These are phyloP conservation scores for Glycyrrhiza uralensis DNA, from an alignment of 306 rosid species.

Conservation along the genomic window DNA sequence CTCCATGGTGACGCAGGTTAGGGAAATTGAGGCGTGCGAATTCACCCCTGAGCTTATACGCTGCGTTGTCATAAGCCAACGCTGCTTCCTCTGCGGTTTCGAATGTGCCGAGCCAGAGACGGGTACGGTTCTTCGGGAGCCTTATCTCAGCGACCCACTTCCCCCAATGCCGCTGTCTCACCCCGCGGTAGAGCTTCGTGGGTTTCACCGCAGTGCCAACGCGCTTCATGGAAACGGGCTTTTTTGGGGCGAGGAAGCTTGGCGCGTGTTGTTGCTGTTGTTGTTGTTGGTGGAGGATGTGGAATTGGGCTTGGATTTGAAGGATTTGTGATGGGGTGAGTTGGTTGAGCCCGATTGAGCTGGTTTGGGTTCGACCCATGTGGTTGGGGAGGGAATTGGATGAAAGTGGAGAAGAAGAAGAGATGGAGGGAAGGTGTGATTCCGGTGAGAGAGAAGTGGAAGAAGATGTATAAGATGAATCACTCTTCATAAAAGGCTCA, in stretches of 20 bases:
- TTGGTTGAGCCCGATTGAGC: slow-evolving; percentile 62
- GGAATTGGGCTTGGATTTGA: slow-evolving; percentile 74
- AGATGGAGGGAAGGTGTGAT: neutral
- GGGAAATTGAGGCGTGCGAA: slow-evolving; percentile 85
- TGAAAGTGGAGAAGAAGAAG: neutral
- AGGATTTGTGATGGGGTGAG: slow-evolving; percentile 72
- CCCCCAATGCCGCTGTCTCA: slow-evolving; percentile 94
- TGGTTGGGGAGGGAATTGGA: slow-evolving; percentile 22
- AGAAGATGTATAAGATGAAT: slow-evolving; percentile 29
- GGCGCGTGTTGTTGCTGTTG: slow-evolving; percentile 5
- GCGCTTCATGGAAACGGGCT: slow-evolving; percentile 64
- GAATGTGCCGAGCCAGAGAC: slow-evolving; percentile 97
- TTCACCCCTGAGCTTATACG: slow-evolving; percentile 85
- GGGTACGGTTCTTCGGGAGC: slow-evolving; percentile 84
- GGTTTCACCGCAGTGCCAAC: slow-evolving; percentile 41
- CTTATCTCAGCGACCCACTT: slow-evolving; percentile 98
- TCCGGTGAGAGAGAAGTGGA: neutral
- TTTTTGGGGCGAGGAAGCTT: slow-evolving; percentile 45
- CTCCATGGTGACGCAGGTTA: slow-evolving; percentile 47
- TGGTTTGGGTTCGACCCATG: slow-evolving; percentile 32
- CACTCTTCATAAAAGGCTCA: slow-evolving; percentile 65
- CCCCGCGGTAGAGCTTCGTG: slow-evolving; percentile 77
- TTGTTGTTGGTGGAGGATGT: slow-evolving; percentile 36
- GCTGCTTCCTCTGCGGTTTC: slow-evolving; percentile 92
- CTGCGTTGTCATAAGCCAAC: slow-evolving; percentile 83